Base-by-base conservation (phyloP, 768 basidiomycete species). In the Russula virescens region DNA sequence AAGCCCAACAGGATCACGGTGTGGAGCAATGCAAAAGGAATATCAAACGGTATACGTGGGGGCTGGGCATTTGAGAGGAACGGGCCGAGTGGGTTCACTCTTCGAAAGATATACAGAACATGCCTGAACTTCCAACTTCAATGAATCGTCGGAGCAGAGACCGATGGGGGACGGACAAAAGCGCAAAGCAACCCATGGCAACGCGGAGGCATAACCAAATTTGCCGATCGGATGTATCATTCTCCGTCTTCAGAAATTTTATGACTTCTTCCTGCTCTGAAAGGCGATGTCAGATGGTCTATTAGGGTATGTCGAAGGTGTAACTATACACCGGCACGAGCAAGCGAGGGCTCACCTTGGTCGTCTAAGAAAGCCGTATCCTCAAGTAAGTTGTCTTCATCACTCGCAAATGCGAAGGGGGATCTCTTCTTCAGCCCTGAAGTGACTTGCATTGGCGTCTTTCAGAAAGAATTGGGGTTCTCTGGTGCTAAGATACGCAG, bases 201-300 rank as follows among this genome's bases (percentile, higher is more conserved):
- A 46, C 2, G 70, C 81, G 78, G 28, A 83, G 55, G 23, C 75
- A 71, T 10, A 75, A 50, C 26, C 77, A 70, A 43, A 80, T 79
- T 49, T 73, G 76, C 60, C 69, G 66, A 69, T 80, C 81, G 1
- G 78, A 78, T 9, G 69, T 69, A 0, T 75, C 71, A 59, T 81
- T 81, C 49, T 77, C 73, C n/a, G 67, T 68, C 51, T 78, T 80
- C 43, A 89, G 72, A 5, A 59, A 66, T n/a, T 79, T 73, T 52
- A 89, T 78, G 14, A 86, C 45, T 49, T 81, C 79, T 50, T 85
- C 81, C 69, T 89, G 87, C 69, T 89, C 87, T 88, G 54, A 13
- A 49, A 38, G 25, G 8, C 26, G 7, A 16, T 23, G 31, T 46
- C 26, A 49, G 28, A 56, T 45, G 40, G 16, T n/a, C n/a, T n/a